phyloP scores from a whole-genome alignment of 2,329 filamentous ascomycete genomes.

The Trichoderma koningiopsis region DNA sequence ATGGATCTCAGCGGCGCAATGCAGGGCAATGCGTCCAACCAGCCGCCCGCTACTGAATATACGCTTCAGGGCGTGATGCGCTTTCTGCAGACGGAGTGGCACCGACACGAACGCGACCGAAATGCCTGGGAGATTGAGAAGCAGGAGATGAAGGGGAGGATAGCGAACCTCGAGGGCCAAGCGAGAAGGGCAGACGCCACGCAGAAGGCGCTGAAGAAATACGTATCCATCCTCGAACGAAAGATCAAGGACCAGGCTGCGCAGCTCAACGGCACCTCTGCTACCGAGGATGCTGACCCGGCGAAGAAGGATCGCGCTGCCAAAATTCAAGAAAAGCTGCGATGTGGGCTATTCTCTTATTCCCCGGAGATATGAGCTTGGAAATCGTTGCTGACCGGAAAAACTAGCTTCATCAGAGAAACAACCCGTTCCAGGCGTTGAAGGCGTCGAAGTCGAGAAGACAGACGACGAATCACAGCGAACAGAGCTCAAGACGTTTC shows the following conservation, averaged over 20 bases:
- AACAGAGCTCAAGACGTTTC: conserved; percentile 59
- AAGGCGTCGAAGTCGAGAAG: conserved; percentile 51
- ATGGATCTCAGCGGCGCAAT: conserved; percentile 50
- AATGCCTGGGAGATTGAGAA: conserved; percentile 99
- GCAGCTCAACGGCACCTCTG: conserved; percentile 59
- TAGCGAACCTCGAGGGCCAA: conserved; percentile 91
- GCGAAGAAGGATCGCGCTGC: conserved; percentile 55
- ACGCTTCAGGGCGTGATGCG: conserved; percentile 86
- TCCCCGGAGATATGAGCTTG: neutral
- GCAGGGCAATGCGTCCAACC: conserved; percentile 50
- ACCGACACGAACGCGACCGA: conserved; percentile 93
- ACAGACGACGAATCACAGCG: conserved; percentile 55
- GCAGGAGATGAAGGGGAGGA: conserved; percentile 98
- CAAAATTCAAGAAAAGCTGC: conserved; percentile 59
- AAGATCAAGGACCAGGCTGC: conserved; percentile 82
- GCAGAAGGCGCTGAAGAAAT: conserved; percentile 86
- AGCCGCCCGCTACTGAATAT: conserved; percentile 63
- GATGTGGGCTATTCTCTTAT: conserved; percentile 45
- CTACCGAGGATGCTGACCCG: conserved; percentile 45
- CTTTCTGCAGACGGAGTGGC: conserved; percentile 98
- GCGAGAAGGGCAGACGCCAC: conserved; percentile 82
- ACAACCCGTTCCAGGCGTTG: conserved; percentile 46
- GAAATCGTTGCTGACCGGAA: conserved; percentile 26
- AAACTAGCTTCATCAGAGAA: conserved; percentile 42
- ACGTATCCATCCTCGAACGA: conserved; percentile 84